Conservation (phyloP, 2,329 filamentous ascomycete genomes). For the Aspergillus sojae region DNA sequence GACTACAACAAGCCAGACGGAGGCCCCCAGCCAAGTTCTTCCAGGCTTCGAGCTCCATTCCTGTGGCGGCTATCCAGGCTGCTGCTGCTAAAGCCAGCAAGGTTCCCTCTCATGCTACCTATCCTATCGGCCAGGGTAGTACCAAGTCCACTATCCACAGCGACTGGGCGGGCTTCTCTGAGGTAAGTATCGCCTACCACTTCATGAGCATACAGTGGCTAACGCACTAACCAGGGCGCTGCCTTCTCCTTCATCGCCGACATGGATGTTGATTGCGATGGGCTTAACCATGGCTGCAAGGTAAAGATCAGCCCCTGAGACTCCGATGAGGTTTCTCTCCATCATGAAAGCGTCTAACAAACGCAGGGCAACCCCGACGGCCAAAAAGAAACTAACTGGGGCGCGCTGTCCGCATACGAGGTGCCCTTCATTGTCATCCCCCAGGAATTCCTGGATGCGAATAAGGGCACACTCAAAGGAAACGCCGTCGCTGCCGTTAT, state of each 20-base stretch:
- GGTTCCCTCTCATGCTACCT: background rate
- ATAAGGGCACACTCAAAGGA: slow-evolving; percentile 22
- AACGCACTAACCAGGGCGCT: slow-evolving; percentile 23
- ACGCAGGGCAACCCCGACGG: slow-evolving; percentile 33
- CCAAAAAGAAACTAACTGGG: slow-evolving; percentile 31
- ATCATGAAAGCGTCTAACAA: background rate
- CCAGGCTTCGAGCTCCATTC: background rate
- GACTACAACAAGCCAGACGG: background rate
- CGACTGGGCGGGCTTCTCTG: slow-evolving; percentile 2
- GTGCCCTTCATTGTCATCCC: slow-evolving; percentile 37
- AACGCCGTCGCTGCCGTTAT: slow-evolving; percentile 35
- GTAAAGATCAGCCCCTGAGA: slow-evolving; percentile 11
- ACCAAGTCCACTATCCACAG: slow-evolving; percentile 7
- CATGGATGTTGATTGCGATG: slow-evolving; percentile 40
- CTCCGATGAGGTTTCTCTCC: too few relatives aligned
- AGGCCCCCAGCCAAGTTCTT: background rate
- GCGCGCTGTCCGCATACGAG: slow-evolving; percentile 35
- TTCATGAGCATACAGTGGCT: background rate
- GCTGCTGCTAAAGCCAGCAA: background rate
- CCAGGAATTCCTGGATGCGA: slow-evolving; percentile 26
- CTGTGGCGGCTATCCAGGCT: background rate
- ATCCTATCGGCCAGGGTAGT: background rate
- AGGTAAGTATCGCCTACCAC: background rate
- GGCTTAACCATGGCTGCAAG: slow-evolving; percentile 30
- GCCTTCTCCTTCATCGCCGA: slow-evolving; percentile 33